Conservation (phyloP, 129 eudicot species). For the Pulicaria dysenterica region DNA sequence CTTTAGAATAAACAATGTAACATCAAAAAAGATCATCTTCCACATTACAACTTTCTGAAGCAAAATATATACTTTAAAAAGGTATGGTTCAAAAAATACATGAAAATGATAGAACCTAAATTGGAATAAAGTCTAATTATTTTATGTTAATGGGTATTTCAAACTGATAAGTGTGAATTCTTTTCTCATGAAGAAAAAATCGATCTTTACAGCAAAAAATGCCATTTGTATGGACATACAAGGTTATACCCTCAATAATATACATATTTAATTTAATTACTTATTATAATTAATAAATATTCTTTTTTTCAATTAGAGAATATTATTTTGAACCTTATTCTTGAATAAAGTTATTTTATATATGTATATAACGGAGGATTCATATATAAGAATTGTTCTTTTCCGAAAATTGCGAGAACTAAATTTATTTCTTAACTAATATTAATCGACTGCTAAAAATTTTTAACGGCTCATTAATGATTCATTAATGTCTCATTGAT, state of each 20-base stretch:
- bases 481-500: no score
- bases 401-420: no score
- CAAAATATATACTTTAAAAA: constrained; percentile 1
- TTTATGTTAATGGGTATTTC: constrained; percentile 21
- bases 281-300: background rate
- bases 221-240: constrained; percentile 23
- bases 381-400: no score
- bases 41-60: constrained; percentile 27
- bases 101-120: constrained; percentile 20
- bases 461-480: no score
- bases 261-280: background rate
- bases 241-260: background rate
- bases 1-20: constrained; percentile 1
- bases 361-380: no score
- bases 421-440: no score
- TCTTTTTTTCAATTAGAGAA: background rate
- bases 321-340: background rate
- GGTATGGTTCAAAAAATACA: constrained; percentile 27
- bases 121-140: constrained; percentile 10
- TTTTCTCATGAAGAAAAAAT: no score
- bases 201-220: constrained; percentile 20
- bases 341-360: constrained; percentile 13
- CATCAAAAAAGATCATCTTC: constrained; percentile 12
- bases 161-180: constrained; percentile 18
- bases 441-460: no score